Conservation (phyloP, 306 rosid genomes). For the Gynostemma pentaphyllum region DNA sequence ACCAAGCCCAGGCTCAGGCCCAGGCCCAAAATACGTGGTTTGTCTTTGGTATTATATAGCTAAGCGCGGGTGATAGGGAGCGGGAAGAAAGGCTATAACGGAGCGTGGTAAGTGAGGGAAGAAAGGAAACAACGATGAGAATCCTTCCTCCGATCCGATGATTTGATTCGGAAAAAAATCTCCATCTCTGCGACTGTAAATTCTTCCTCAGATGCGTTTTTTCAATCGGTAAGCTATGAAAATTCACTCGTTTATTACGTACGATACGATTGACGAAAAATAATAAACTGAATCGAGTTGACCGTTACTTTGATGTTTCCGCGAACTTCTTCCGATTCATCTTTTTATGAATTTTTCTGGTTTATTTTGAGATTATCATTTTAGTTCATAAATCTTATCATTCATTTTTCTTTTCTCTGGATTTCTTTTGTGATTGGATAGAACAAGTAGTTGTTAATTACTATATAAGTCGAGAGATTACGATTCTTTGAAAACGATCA, state of each 20-base stretch:
- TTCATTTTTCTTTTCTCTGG: not conserved
- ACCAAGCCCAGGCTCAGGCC: too few relatives aligned
- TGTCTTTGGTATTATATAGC: not conserved
- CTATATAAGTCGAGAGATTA: not conserved
- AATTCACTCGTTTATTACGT: not conserved
- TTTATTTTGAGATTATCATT: not conserved
- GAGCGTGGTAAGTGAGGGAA: too few relatives aligned
- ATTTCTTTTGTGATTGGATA: not conserved
- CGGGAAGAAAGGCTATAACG: too few relatives aligned
- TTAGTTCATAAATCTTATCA: not conserved
- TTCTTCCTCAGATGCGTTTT: not conserved
- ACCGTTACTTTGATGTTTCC: not conserved
- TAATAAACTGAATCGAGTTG: not conserved
- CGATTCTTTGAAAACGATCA: not conserved
- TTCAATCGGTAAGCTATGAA: not conserved
- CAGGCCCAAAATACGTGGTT: not conserved
- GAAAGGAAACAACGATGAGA: too few relatives aligned
- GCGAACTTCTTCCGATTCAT: not conserved
- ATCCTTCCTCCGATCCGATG: too few relatives aligned
- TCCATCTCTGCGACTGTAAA: not conserved
- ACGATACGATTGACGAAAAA: not conserved
- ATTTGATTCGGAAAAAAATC: not conserved
- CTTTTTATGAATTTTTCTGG: not conserved
- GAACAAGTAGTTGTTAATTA: not conserved
- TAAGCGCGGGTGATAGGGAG: too few relatives aligned